phyloP scores from a whole-genome alignment of 306 rosid species.

The Quercus agrifolia region DNA sequence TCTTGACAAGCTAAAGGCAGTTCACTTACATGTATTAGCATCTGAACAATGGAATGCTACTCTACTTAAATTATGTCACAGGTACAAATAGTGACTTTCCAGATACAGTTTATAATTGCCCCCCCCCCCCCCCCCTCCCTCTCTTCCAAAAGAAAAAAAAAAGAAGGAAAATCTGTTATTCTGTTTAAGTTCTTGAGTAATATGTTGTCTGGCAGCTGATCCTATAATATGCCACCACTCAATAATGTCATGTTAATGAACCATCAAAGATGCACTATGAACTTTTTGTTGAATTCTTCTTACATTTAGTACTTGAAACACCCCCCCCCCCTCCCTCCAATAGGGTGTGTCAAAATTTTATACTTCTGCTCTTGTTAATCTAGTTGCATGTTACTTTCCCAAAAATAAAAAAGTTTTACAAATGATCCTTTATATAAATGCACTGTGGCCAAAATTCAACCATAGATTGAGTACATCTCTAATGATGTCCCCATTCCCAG shows the following conservation, averaged over 20 bases:
- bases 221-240: neutral
- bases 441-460: too few relatives aligned
- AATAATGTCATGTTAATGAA: neutral
- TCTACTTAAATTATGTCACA: neutral
- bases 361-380: too few relatives aligned
- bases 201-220: neutral
- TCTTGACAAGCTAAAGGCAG: neutral
- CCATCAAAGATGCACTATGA: neutral
- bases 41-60: conserved; percentile 8
- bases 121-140: too few relatives aligned
- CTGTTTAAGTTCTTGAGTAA: neutral
- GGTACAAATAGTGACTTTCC: neutral
- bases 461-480: too few relatives aligned
- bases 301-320: neutral
- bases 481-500: too few relatives aligned
- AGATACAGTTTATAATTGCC: neutral
- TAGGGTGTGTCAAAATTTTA: too few relatives aligned
- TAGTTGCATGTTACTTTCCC: too few relatives aligned
- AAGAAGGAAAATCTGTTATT: neutral
- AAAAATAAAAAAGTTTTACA: too few relatives aligned
- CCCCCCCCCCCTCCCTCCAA: too few relatives aligned
- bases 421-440: too few relatives aligned
- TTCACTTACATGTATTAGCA: conserved; percentile 6
- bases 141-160: too few relatives aligned
- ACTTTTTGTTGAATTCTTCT: neutral